Evolutionary conservation across 495 filamentous ascomycete genomes (phyloP).

Genomic region (Aspergillus wentii): DNA sequence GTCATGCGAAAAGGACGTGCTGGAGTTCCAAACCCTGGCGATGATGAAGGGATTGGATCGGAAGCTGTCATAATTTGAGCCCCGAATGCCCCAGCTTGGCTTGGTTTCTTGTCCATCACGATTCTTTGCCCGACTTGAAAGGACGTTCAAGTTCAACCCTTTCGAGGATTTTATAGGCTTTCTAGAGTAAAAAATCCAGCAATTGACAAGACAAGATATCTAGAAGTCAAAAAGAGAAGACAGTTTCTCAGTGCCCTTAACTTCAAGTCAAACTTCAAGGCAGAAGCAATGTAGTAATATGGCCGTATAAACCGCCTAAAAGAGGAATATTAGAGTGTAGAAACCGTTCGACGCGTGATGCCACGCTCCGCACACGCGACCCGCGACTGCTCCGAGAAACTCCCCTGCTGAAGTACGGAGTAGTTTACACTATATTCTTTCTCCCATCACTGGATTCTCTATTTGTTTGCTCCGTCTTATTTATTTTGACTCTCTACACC

Average conservation of each 20-base stretch:
- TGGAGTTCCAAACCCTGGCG: constrained; percentile 83
- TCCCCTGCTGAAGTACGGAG: background rate
- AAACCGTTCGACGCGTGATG: constrained; percentile 14
- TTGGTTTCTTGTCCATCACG: constrained; percentile 1
- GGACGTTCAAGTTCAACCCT: too few relatives aligned
- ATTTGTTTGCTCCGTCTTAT: too few relatives aligned
- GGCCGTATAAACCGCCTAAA: too few relatives aligned
- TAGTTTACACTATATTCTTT: background rate
- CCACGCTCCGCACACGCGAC: constrained; percentile 6
- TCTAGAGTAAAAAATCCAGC: too few relatives aligned
- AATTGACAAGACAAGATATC: too few relatives aligned
- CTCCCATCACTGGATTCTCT: background rate
- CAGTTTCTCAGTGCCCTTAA: too few relatives aligned
- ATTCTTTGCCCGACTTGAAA: background rate
- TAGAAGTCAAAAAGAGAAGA: too few relatives aligned
- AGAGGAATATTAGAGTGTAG: too few relatives aligned
- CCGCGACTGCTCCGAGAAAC: constrained; percentile 2
- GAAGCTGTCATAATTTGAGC: constrained; percentile 20
- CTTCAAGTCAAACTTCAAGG: too few relatives aligned
- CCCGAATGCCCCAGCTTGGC: background rate
- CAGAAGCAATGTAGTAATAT: too few relatives aligned
- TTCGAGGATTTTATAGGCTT: too few relatives aligned
- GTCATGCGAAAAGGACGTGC: constrained; percentile 57
- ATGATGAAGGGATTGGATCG: constrained; percentile 76
- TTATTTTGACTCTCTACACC: too few relatives aligned